Evolutionary conservation across 345 rosid genomes (phyloP), one percentile per base, ranked within the genome.

Genomic region (Hibiscus syriacus): DNA sequence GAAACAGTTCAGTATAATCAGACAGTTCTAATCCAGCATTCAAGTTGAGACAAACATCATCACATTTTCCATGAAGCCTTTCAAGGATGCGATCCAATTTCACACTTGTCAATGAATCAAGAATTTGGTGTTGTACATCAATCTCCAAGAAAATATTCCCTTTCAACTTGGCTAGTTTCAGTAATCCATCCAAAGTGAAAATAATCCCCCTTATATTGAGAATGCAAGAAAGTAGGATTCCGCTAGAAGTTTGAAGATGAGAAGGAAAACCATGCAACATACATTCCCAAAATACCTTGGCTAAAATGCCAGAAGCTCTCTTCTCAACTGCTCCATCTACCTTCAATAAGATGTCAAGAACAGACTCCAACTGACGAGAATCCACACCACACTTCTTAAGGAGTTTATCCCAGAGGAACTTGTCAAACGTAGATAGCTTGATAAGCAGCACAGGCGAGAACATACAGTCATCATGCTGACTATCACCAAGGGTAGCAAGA

Each of bases 251-350:
- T 66, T 70, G 84, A 75, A 80, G 82, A 78, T 82, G 78, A 76
- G 78, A 78, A 17, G 99, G 98, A 76, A 85, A 85, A 72, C 99
- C 99, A 85, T 91, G 96, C 79, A 88, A 69, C 82, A 86, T 82
- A 68, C 83, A 85, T 74, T 86, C 95, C 90, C 89, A 86, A 50
- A 86, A 82, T 74, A 85, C 84, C 85, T 84, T 89, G 71, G 79
- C 75, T 38, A 74, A 76, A 66, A 81, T 74, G 57, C 90, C 86
- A 1, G 84, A 75, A 73, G 92, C 81, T 76, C 85, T 78, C 77
- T 81, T 85, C 72, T 85, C 87, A 38, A 84, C 84, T 71, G 72
- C 34, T 55, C 79, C 71, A 73, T 87, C 92, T 75, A 84, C 72
- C 73, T 80, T 89, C 29, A 72, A 32, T 67, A 89, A 66, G 56